A percentile compares a stretch with the other conserved stretches of the same genome.
Evolutionary conservation across 2,329 filamentous ascomycete species (phyloP).

Genomic region (Malbranchea cinnamomea): DNA sequence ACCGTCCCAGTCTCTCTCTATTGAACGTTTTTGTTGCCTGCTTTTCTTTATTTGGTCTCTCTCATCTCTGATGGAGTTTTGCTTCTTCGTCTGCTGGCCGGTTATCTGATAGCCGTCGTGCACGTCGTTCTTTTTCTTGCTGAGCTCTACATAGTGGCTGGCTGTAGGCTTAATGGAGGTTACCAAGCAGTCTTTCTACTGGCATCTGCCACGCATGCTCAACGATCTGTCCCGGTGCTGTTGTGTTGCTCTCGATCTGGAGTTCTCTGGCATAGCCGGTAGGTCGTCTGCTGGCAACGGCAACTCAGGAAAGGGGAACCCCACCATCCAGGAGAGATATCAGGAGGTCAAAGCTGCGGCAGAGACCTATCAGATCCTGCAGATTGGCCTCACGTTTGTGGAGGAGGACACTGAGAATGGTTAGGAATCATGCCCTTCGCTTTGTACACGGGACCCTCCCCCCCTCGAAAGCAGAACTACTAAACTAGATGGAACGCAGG

Average conservation of each 20-base stretch:
- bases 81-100: no score
- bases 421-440: slow-evolving; percentile 12
- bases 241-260: slow-evolving; percentile 51
- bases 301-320: slow-evolving; percentile 25
- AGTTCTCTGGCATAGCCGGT: slow-evolving; percentile 48
- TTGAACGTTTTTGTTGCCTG: neutral
- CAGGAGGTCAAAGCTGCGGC: slow-evolving; percentile 45
- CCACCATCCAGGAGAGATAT: slow-evolving; percentile 46
- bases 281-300: slow-evolving; percentile 17
- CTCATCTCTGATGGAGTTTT: no score
- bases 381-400: slow-evolving; percentile 53
- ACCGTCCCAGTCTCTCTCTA: no score
- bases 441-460: no score
- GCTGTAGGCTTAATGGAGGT: no score
- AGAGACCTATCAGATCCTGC: slow-evolving; percentile 48
- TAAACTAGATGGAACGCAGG: slow-evolving; percentile 16
- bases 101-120: no score
- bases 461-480: no score
- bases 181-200: slow-evolving; percentile 33
- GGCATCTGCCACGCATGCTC: slow-evolving; percentile 40
- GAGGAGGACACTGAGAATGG: slow-evolving; percentile 39
- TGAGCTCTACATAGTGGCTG: no score
- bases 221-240: slow-evolving; percentile 42
- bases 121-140: no score
- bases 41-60: neutral